Percentiles rank a stretch among this genome's conserved stretches.
Conservation (phyloP, 192 early-diverging fungal species). For the Paraglomus brasilianum region DNA sequence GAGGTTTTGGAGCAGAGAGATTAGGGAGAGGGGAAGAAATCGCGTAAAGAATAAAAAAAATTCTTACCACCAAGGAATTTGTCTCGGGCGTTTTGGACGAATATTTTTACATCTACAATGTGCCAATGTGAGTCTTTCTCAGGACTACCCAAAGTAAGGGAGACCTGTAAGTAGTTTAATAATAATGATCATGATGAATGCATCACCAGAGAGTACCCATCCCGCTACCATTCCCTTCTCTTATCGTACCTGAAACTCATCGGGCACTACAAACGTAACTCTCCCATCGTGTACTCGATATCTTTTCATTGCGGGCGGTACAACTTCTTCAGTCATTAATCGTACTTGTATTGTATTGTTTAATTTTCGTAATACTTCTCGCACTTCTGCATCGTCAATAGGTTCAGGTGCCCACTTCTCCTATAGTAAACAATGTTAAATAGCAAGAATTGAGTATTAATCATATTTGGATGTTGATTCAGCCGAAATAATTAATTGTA, state of each 20-base stretch:
- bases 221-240: background rate
- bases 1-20: too few relatives aligned
- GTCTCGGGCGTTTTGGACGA: conserved; percentile 6
- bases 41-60: background rate
- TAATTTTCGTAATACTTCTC: conserved; percentile 58
- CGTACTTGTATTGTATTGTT: conserved; percentile 73
- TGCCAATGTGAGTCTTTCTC: background rate
- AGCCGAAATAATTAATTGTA: background rate
- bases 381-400: conserved; percentile 58
- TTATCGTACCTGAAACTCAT: conserved; percentile 63
- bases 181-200: background rate
- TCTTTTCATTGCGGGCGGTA: conserved; percentile 66
- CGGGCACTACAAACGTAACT: conserved; percentile 68
- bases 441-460: background rate
- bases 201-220: background rate
- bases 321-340: conserved; percentile 66
- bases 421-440: conserved; percentile 30
- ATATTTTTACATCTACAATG: conserved; percentile 12
- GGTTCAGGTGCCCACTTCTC: conserved; percentile 54
- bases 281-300: conserved; percentile 63
- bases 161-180: background rate
- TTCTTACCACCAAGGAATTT: conserved; percentile 10
- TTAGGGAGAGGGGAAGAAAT: too few relatives aligned
- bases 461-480: background rate
- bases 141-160: background rate